A percentile compares a stretch with the other conserved stretches of the same genome.
These are phyloP conservation scores for Hyaloperonospora arabidopsidis DNA, from an alignment of 352 stramenopile genomes.

Conservation along the genomic window DNA sequence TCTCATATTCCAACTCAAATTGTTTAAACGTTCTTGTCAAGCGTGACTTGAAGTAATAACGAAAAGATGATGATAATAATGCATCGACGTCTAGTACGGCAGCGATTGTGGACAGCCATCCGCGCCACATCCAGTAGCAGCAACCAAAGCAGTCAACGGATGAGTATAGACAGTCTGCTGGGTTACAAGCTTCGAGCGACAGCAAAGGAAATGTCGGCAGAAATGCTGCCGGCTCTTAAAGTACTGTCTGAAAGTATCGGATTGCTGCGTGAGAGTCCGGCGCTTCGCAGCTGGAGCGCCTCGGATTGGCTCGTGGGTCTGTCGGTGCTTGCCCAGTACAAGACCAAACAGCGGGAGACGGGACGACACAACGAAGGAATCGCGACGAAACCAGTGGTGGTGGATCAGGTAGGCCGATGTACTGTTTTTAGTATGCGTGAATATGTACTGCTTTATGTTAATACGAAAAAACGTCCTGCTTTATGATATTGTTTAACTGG, in stretches of 20 bases:
- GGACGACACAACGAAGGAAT: slow-evolving; percentile 25
- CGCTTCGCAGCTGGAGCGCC: slow-evolving; percentile 62
- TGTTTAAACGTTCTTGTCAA: no score
- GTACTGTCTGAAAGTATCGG: slow-evolving; percentile 65
- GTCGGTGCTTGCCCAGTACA: slow-evolving; percentile 66
- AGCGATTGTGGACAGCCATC: background rate
- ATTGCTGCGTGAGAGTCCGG: slow-evolving; percentile 46
- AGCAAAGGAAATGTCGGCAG: slow-evolving; percentile 37
- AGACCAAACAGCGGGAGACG: slow-evolving; percentile 31
- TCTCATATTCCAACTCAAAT: no score
- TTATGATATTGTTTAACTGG: background rate
- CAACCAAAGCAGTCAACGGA: background rate
- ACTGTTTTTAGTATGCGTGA: background rate
- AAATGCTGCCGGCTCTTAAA: slow-evolving; percentile 69
- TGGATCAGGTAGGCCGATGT: slow-evolving; percentile 15
- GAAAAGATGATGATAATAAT: slow-evolving; percentile 14
- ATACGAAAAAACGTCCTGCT: slow-evolving; percentile 14
- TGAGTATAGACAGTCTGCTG: slow-evolving; percentile 22
- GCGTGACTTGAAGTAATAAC: no score
- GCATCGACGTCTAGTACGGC: slow-evolving; percentile 1
- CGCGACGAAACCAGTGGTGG: slow-evolving; percentile 22
- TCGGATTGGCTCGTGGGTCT: slow-evolving; percentile 78
- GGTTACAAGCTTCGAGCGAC: slow-evolving; percentile 21
- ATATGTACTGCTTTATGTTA: background rate
- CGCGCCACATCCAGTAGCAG: slow-evolving; percentile 6